Conservation (phyloP, 208 protist genomes). For the Trypanosomatidae sp. region DNA sequence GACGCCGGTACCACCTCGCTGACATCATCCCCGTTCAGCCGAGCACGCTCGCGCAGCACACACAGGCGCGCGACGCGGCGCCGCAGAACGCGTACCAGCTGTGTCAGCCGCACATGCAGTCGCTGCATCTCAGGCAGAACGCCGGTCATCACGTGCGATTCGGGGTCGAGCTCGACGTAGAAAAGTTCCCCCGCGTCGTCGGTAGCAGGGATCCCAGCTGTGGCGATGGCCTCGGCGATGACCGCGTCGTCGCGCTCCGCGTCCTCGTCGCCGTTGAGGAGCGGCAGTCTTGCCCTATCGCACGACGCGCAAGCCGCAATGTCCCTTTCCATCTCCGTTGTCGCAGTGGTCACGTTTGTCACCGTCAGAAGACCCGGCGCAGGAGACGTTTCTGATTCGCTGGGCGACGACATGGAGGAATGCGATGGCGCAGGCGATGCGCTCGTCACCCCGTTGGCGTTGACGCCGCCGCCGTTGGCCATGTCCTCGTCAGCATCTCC, state of each 20-base stretch:
- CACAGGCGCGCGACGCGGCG: constrained; percentile 15
- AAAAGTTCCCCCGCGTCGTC: constrained; percentile 20
- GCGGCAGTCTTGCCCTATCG: not conserved
- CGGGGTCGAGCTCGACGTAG: constrained; percentile 30
- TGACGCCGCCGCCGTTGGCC: constrained; percentile 18
- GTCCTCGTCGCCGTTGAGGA: not conserved
- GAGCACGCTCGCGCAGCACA: constrained; percentile 23
- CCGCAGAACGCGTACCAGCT: constrained; percentile 19
- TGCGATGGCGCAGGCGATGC: constrained; percentile 21
- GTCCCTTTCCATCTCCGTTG: not conserved
- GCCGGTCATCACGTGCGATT: constrained; percentile 23
- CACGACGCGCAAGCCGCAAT: not conserved
- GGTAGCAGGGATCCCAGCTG: constrained; percentile 4
- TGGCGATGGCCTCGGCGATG: constrained; percentile 3
- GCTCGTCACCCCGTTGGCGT: constrained; percentile 24
- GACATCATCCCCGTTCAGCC: constrained; percentile 10
- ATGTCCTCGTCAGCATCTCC: constrained; percentile 29
- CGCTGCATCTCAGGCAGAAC: constrained; percentile 33
- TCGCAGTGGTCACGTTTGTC: not conserved
- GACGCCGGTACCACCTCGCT: constrained; percentile 10
- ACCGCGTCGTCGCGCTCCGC: constrained; percentile 1
- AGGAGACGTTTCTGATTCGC: constrained; percentile 2
- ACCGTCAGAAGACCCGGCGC: constrained; percentile 9
- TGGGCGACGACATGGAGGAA: constrained; percentile 15
- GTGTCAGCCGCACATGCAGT: constrained; percentile 27